phyloP scores from a whole-genome alignment of 2,329 filamentous ascomycete genomes.

The Decorospora gaudefroyi region DNA sequence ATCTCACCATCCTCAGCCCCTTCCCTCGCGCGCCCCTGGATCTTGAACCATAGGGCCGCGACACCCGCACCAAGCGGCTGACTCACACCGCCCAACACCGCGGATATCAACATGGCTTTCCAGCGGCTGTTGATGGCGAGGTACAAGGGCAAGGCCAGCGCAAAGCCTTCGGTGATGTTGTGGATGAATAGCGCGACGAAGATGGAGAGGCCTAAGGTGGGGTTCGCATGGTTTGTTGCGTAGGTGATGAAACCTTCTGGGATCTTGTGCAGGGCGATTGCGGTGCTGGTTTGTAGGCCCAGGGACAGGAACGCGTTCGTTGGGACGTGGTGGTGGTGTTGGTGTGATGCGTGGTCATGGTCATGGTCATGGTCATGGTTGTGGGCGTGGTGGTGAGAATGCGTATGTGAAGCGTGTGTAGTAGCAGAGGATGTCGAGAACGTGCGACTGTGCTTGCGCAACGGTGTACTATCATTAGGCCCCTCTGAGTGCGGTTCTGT shows the following conservation, averaged over 20 bases:
- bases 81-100: constrained; percentile 79
- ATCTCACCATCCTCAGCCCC: constrained; percentile 58
- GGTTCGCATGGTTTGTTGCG: constrained; percentile 95
- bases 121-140: constrained; percentile 81
- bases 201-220: constrained; percentile 82
- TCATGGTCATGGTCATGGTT: constrained; percentile 10
- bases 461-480: neutral
- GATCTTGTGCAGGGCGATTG: constrained; percentile 94
- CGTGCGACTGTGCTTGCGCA: constrained; percentile 21
- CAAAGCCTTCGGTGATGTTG: constrained; percentile 97
- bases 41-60: constrained; percentile 83
- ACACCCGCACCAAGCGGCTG: constrained; percentile 85
- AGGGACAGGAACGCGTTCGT: constrained; percentile 92
- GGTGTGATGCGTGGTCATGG: constrained; percentile 39
- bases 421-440: constrained; percentile 19
- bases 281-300: constrained; percentile 92
- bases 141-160: constrained; percentile 89
- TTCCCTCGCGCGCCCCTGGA: constrained; percentile 59
- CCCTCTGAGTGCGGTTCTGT: constrained; percentile 5
- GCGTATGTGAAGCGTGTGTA: constrained; percentile 25
- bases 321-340: constrained; percentile 94
- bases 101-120: constrained; percentile 83
- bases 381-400: constrained; percentile 13
- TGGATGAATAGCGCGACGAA: constrained; percentile 97
- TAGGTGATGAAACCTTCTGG: constrained; percentile 89